A percentile compares a stretch with the other conserved stretches of the same genome.
These are phyloP conservation scores for Ophiostoma montium DNA, from an alignment of 2,329 filamentous ascomycete species.

Conservation along the genomic window DNA sequence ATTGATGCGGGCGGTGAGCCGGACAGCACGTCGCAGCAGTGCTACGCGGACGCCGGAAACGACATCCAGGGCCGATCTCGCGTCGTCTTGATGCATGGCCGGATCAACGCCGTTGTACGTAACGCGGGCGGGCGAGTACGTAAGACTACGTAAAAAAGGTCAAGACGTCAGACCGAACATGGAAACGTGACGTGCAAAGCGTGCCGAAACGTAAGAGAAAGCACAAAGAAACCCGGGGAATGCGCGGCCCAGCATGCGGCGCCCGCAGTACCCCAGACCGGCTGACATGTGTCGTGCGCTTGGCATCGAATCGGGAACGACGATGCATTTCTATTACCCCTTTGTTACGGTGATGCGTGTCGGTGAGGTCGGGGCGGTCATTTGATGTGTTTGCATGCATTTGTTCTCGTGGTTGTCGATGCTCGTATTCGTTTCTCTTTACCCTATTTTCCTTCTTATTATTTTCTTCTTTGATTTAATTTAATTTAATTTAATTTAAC, in stretches of 20 bases:
- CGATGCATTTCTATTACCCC: slow-evolving; percentile 19
- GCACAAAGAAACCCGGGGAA: background rate
- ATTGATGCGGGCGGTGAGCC: background rate
- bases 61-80: too few species aligned
- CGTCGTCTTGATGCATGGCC: too few species aligned
- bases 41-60: too few species aligned
- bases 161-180: background rate
- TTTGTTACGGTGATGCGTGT: slow-evolving; percentile 13
- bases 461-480: background rate
- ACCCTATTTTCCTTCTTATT: too few species aligned
- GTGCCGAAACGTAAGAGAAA: background rate
- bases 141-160: slow-evolving; percentile 7
- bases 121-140: slow-evolving; percentile 4
- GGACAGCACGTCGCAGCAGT: too few species aligned
- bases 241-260: background rate
- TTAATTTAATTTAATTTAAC: background rate
- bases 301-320: slow-evolving; percentile 8
- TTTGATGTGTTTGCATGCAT: background rate
- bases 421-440: too few species aligned
- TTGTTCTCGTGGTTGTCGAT: too few species aligned
- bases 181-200: background rate
- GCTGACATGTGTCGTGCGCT: slow-evolving; percentile 13
- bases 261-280: slow-evolving; percentile 8
- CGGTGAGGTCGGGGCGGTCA: background rate
- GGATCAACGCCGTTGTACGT: slow-evolving; percentile 8